Evolutionary conservation across 495 filamentous ascomycete genomes (phyloP).

Genomic region (Hypoxylon crocopeplum): DNA sequence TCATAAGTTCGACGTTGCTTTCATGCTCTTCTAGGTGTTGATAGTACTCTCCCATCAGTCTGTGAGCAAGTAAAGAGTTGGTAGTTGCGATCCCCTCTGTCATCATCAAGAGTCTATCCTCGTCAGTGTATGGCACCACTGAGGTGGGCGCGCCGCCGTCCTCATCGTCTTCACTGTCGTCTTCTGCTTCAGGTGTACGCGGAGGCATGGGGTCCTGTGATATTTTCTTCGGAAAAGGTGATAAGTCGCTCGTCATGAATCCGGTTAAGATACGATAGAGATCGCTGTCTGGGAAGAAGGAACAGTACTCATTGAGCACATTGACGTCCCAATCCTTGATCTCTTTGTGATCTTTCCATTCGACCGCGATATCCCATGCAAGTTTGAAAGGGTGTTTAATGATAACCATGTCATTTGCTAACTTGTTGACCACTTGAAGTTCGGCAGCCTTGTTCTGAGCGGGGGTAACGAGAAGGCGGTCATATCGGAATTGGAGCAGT

Average conservation of each 20-base stretch:
- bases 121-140: constrained; percentile 61
- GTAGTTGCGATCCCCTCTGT: constrained; percentile 77
- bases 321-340: constrained; percentile 75
- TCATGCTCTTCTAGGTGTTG: constrained; percentile 86
- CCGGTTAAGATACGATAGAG: constrained; percentile 79
- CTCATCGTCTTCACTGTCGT: constrained; percentile 59
- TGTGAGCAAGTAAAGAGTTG: constrained; percentile 82
- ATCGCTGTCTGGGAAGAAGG: constrained; percentile 84
- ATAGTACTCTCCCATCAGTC: constrained; percentile 86
- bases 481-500: constrained; percentile 79
- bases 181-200: constrained; percentile 32
- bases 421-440: constrained; percentile 69
- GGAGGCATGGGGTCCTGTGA: constrained; percentile 19
- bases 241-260: constrained; percentile 82
- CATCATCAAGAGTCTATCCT: constrained; percentile 82
- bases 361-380: constrained; percentile 88
- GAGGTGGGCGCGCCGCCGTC: constrained; percentile 57
- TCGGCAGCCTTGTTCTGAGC: constrained; percentile 70
- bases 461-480: constrained; percentile 72
- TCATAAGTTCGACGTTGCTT: constrained; percentile 76
- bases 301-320: constrained; percentile 77
- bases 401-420: constrained; percentile 91
- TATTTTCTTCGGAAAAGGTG: constrained; percentile 70
- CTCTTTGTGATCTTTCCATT: constrained; percentile 83
- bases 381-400: constrained; percentile 90